phyloP scores from a whole-genome alignment of 345 rosid species.

The Syzygium aromaticum region DNA sequence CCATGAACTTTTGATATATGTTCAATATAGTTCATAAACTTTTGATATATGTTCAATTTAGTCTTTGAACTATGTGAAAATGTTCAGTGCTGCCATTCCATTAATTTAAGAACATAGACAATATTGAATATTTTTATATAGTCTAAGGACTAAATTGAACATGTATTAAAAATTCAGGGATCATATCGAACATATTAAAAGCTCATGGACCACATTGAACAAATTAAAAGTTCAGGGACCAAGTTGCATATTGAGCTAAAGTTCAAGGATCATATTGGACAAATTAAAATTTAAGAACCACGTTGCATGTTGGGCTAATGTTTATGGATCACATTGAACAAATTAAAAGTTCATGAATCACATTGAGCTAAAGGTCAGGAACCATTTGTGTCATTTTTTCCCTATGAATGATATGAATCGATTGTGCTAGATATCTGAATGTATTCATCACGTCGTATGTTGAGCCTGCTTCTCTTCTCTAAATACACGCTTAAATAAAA shows the following conservation, averaged over 20 bases:
- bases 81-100: too few relatives aligned
- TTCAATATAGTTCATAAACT: too few relatives aligned
- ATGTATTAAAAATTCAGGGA: too few relatives aligned
- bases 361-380: not conserved
- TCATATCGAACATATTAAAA: too few relatives aligned
- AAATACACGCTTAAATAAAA: not conserved
- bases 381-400: not conserved
- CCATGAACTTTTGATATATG: too few relatives aligned
- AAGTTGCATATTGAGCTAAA: too few relatives aligned
- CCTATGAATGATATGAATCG: not conserved
- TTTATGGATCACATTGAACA: not conserved
- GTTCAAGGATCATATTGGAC: not conserved
- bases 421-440: not conserved
- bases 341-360: accelerated
- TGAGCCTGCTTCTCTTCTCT: not conserved
- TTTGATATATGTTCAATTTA: too few relatives aligned
- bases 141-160: not conserved
- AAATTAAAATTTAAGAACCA: not conserved
- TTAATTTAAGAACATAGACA: not conserved
- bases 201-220: not conserved
- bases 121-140: not conserved
- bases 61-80: too few relatives aligned
- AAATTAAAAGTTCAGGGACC: not conserved
- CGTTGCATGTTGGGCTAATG: too few relatives aligned
- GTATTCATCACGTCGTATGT: not conserved